phyloP scores from a whole-genome alignment of 2,329 filamentous ascomycete species.

The Penicillium sp. region DNA sequence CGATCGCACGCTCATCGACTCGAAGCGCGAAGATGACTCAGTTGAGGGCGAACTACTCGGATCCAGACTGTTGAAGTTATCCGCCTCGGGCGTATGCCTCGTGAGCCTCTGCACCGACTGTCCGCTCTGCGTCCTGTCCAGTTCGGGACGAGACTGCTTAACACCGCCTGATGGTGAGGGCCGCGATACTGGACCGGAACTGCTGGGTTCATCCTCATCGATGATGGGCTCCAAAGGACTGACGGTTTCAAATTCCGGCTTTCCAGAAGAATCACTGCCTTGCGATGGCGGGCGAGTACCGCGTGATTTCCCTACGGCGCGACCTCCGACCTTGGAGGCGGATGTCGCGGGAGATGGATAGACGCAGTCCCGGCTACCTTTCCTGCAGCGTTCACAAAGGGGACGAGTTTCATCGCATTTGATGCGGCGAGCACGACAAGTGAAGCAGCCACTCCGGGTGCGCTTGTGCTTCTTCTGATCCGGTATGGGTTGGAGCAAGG shows the following conservation, averaged over 20 bases:
- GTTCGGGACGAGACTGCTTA: conserved; percentile 22
- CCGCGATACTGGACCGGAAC: conserved; percentile 26
- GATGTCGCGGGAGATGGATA: conserved; percentile 70
- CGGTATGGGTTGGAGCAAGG: conserved; percentile 35
- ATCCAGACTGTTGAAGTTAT: conserved; percentile 48
- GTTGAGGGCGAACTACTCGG: conserved; percentile 57
- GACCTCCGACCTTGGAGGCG: conserved; percentile 49
- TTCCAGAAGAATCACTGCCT: conserved; percentile 58
- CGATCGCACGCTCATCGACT: conserved; percentile 40
- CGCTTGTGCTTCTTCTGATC: conserved; percentile 91
- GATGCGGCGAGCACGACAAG: conserved; percentile 84
- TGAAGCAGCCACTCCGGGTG: conserved; percentile 92
- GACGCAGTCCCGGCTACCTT: conserved; percentile 86
- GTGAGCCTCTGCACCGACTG: conserved; percentile 36
- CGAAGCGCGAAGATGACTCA: conserved; percentile 47
- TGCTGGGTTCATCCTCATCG: conserved; percentile 48
- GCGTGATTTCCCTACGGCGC: conserved; percentile 48
- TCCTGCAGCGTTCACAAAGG: conserved; percentile 86
- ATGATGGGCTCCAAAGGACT: conserved; percentile 46
- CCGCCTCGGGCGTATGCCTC: conserved; percentile 36
- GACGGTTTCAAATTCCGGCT: conserved; percentile 47
- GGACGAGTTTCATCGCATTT: conserved; percentile 94
- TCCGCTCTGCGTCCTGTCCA: conserved; percentile 33
- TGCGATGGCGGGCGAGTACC: conserved; percentile 41
- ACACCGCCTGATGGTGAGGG: conserved; percentile 27